Base-by-base conservation (phyloP, 2,329 filamentous ascomycete genomes). In the Lachnellula suecica region DNA sequence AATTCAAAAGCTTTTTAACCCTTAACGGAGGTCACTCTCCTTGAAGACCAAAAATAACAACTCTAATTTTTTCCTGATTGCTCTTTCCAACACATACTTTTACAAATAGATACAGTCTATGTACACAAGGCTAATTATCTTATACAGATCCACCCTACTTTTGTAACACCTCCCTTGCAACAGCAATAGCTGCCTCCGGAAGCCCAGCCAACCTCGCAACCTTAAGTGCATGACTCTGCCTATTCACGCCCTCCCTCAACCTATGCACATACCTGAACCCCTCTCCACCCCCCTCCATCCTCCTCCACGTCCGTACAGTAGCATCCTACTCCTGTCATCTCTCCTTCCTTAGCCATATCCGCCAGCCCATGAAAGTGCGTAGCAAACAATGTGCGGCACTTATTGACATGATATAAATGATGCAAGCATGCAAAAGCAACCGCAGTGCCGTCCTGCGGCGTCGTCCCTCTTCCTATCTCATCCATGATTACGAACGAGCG, bases 401-500 rank as follows among this genome's bases (percentile, higher is more conserved):
- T 77, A 67, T 94, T 97, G 20, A 88, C 75, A 44, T 84, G 78
- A 61, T 90, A 87, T 15, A 99, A 75, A 69, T 97, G 91, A 66
- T 93, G 83, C 45, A 99, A 74, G 64, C 87, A 91, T 1, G 93
- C 94, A 69, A 88, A 97, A 0, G 91, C 91, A 1, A 99, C 88
- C 1, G 94, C 94, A 2, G 87, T 82, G 2, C 94, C 94, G 68
- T 97, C 94, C 64, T 93, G 88, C 0, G 93, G 91, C 19, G 94
- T 96, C 0, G 95, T 99, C 8, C 94, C 94, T 44, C 94, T 81
- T 1, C 94, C 94, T 34, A 99, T 89, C 74, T 99, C 94, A 69
- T 99, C 94, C 93, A 99, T 97, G 69, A 99, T 93, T 55, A 94
- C 93, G 63, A 99, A 95, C 0, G 88, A 94, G 22, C 87, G 81